Conservation (phyloP, 768 basidiomycete species). For the Trametes coccinea region DNA sequence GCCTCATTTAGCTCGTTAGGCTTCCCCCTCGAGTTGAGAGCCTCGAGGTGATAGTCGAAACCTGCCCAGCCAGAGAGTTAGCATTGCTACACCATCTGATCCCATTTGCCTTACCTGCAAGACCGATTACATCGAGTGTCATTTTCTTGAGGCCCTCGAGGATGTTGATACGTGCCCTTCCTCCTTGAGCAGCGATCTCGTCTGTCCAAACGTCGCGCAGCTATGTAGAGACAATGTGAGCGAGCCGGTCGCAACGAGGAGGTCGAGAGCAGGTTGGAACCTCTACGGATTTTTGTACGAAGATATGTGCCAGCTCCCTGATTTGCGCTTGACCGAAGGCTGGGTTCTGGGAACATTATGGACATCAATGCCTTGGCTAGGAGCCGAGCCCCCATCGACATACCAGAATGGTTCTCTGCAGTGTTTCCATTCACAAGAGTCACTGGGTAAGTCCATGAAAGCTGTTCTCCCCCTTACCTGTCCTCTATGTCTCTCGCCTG, state of each 20-base stretch:
- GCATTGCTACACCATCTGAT: too few species aligned
- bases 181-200: neutral
- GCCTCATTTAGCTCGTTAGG: conserved; percentile 35
- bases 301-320: conserved; percentile 22
- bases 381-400: neutral
- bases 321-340: conserved; percentile 32
- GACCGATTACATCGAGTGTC: conserved; percentile 3
- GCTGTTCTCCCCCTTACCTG: neutral
- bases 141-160: neutral
- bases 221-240: neutral
- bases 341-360: conserved; percentile 23
- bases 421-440: neutral
- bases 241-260: too few species aligned
- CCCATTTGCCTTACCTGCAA: neutral
- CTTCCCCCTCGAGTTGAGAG: conserved; percentile 27
- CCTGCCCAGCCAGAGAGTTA: conserved; percentile 20
- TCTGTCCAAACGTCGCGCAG: neutral
- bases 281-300: conserved; percentile 29
- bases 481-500: neutral
- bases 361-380: neutral
- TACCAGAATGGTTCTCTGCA: neutral
- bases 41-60: conserved; percentile 36
- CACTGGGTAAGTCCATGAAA: neutral
- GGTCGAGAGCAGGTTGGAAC: neutral
- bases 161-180: neutral